Percentiles rank a stretch among this genome's conserved stretches.
Evolutionary conservation across 2,329 filamentous ascomycete species (phyloP).

Genomic region (Huntiella bhutanensis): DNA sequence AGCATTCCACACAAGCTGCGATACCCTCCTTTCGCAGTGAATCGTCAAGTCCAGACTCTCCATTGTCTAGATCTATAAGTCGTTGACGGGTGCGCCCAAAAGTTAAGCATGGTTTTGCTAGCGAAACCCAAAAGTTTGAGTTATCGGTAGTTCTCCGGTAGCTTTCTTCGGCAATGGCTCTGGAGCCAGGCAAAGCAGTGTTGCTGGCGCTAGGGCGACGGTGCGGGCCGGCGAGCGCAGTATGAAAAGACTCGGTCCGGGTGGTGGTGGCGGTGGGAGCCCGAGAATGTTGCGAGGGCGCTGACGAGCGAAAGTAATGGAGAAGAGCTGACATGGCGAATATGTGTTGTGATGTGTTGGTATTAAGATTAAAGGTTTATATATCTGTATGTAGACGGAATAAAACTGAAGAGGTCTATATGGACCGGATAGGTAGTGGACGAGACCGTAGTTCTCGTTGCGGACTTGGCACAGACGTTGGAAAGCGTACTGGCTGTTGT

Average conservation of each 20-base stretch:
- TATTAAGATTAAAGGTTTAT: no score
- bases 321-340: conserved; percentile 1
- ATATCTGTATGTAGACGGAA: no score
- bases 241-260: background rate
- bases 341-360: no score
- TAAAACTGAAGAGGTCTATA: no score
- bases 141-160: conserved; percentile 7
- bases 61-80: conserved; percentile 9
- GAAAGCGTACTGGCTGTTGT: no score
- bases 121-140: conserved; percentile 6
- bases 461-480: no score
- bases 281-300: no score
- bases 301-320: background rate
- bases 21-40: conserved; percentile 7
- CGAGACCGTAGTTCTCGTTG: no score
- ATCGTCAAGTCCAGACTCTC: conserved; percentile 7
- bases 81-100: conserved; percentile 9
- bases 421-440: no score
- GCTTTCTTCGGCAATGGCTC: background rate
- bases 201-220: background rate
- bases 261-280: background rate
- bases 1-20: conserved; percentile 7
- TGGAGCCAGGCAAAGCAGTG: no score
- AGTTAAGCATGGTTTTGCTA: conserved; percentile 9
- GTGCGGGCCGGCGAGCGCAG: background rate